Base-by-base conservation (phyloP, 345 rosid species). In the Eucalyptus curtisii region DNA sequence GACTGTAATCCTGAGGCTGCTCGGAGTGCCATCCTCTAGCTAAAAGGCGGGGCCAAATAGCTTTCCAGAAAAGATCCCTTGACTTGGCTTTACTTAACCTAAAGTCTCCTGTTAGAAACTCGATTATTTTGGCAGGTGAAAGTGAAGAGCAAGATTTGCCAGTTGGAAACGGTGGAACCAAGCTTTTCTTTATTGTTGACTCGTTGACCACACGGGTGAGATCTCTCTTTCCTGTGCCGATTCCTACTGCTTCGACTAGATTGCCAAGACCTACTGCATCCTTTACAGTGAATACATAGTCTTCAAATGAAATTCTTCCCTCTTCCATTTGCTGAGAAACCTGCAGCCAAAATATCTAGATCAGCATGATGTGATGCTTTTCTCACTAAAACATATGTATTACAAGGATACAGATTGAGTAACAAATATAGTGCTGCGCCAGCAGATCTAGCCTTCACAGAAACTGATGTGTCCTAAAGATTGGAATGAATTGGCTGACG, bases 11-110 rank as follows among this genome's bases (percentile, higher is more conserved):
- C 49, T 89, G 89, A 3, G 98, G 97, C 91, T 96, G 94, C 94
- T 97, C 98, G 10, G 98, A 96, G 88, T 95, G 97, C 99, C 99
- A 97, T 45, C 98, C 99, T 90, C 94, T 93, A 86, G 96, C 98
- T 89, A 97, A 90, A 57, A 97, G 90, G 64, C 97, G 96, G 45
- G 98, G 99, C 99, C 98, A 97, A 49, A 97, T 97, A 91, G 97
- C 98, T 92, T 97, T 98, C 99, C 98, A 96, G 91, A 97, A 96
- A 88, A 97, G 95, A 91, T 95, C 96, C 92, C 90, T 92, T 55
- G 98, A 95, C 87, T 94, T 87, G 37, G 96, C 95, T 92, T 97
- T 97, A 90, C 99, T 95, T 92, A 97, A 90, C 87, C 98, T 92
- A 87, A 90, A 92, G 61, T 91, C 94, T 81, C 99, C 96, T 0